phyloP scores from a whole-genome alignment of 345 rosid genomes.

The Rhizophora apiculata region DNA sequence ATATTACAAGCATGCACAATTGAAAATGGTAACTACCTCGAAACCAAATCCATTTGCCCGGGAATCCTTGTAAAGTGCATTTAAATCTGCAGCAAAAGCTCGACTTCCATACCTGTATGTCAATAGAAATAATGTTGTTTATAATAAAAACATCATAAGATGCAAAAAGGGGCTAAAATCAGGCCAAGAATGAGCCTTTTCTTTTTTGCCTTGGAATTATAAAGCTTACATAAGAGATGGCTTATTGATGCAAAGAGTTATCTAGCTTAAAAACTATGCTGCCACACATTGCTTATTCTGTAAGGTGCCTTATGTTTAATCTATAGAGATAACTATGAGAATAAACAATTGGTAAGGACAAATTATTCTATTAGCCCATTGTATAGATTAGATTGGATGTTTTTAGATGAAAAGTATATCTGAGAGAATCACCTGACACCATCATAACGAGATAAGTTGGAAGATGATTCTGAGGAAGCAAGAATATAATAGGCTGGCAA shows the following conservation, averaged over 20 bases:
- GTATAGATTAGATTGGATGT: background rate
- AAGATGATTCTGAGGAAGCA: slow-evolving; percentile 89
- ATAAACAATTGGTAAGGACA: background rate
- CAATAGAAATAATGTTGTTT: slow-evolving; percentile 3
- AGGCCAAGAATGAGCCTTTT: background rate
- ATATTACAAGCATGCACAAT: slow-evolving; percentile 9
- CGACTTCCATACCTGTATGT: slow-evolving; percentile 73
- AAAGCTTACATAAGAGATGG: too few species aligned
- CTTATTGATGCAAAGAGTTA: too few species aligned
- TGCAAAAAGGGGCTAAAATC: background rate
- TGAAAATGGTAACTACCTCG: slow-evolving; percentile 43
- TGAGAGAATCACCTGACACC: slow-evolving; percentile 61
- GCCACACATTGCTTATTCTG: too few species aligned
- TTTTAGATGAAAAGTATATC: background rate
- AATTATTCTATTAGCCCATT: background rate
- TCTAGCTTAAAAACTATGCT: too few species aligned
- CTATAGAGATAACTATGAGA: background rate
- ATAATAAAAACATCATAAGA: background rate
- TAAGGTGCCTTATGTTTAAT: too few species aligned
- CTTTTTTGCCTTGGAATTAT: background rate
- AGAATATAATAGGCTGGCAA: slow-evolving; percentile 87
- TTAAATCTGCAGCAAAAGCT: slow-evolving; percentile 66
- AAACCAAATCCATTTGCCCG: slow-evolving; percentile 83
- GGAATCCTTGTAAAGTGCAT: slow-evolving; percentile 67
- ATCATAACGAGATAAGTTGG: slow-evolving; percentile 84